phyloP scores from a whole-genome alignment of 1,284 basidiomycete species.

The Athelia psychrophila region DNA sequence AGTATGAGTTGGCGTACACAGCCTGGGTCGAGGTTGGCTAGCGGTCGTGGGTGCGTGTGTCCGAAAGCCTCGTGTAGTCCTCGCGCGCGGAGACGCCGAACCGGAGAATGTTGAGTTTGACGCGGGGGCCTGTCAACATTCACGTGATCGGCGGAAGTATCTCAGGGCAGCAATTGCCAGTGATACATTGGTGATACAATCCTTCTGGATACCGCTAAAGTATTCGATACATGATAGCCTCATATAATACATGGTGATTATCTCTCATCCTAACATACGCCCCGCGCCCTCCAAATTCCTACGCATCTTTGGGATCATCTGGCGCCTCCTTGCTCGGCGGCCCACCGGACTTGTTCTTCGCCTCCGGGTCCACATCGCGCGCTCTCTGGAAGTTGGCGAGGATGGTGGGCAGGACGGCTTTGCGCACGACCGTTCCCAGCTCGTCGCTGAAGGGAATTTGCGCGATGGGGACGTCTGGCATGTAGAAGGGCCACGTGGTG shows the following conservation, averaged over 20 bases:
- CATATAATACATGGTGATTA: too few species aligned
- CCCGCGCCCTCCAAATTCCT: too few species aligned
- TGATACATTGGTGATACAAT: constrained; percentile 85
- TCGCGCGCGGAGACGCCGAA: too few species aligned
- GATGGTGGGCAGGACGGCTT: not conserved
- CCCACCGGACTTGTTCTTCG: not conserved
- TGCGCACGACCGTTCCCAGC: constrained; percentile 16
- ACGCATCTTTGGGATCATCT: not conserved
- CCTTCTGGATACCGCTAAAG: too few species aligned
- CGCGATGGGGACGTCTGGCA: constrained; percentile 15
- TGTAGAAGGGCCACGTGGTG: constrained; percentile 26
- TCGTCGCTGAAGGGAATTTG: constrained; percentile 18
- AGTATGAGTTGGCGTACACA: not conserved
- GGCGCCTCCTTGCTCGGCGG: not conserved
- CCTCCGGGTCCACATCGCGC: not conserved
- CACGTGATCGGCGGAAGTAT: constrained; percentile 73
- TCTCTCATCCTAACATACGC: too few species aligned
- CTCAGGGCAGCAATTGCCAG: constrained; percentile 83
- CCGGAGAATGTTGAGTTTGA: too few species aligned
- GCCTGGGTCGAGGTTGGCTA: too few species aligned
- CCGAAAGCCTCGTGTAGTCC: too few species aligned
- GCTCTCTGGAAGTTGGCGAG: not conserved
- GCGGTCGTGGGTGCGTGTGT: too few species aligned
- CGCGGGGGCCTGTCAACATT: too few species aligned
- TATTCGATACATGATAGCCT: too few species aligned